Evolutionary conservation across 495 filamentous ascomycete species (phyloP).

Genomic region (Trichoderma parareesei): DNA sequence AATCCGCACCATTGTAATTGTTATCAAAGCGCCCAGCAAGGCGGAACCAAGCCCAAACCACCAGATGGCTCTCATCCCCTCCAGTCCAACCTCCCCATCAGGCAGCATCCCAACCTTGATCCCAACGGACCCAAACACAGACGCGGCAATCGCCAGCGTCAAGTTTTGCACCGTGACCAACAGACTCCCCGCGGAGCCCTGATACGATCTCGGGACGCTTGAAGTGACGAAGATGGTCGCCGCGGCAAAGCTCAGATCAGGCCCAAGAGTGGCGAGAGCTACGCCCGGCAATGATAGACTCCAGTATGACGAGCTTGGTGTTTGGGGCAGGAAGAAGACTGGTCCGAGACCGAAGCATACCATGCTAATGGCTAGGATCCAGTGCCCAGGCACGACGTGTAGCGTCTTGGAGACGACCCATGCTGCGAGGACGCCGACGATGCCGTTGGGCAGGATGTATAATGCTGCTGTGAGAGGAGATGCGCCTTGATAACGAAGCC

Average conservation of each 20-base stretch:
- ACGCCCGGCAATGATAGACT: conserved; percentile 43
- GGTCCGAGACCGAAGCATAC: conserved; percentile 34
- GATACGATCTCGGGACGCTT: conserved; percentile 44
- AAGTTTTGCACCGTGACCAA: conserved; percentile 58
- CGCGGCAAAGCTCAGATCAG: conserved; percentile 55
- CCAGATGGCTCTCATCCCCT: conserved; percentile 39
- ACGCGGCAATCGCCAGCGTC: conserved; percentile 36
- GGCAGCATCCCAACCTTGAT: conserved; percentile 29
- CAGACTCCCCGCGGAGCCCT: conserved; percentile 54
- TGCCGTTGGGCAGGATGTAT: conserved; percentile 37
- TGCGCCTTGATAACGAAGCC: conserved; percentile 36
- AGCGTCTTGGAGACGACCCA: conserved; percentile 39
- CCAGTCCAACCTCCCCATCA: conserved; percentile 32
- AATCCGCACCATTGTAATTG: conserved; percentile 34
- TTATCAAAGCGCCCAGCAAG: conserved; percentile 34
- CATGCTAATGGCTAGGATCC: conserved; percentile 38
- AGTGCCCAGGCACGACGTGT: conserved; percentile 40
- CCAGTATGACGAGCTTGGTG: conserved; percentile 46
- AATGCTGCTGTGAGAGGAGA: conserved; percentile 32
- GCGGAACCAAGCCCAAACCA: conserved; percentile 38
- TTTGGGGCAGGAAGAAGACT: conserved; percentile 36
- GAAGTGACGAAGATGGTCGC: conserved; percentile 52
- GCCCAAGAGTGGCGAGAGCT: conserved; percentile 47
- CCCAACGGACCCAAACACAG: conserved; percentile 38
- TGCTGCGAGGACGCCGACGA: conserved; percentile 37